phyloP scores from a whole-genome alignment of 2,329 filamentous ascomycete genomes.

The Scolecobasidium constrictum region DNA sequence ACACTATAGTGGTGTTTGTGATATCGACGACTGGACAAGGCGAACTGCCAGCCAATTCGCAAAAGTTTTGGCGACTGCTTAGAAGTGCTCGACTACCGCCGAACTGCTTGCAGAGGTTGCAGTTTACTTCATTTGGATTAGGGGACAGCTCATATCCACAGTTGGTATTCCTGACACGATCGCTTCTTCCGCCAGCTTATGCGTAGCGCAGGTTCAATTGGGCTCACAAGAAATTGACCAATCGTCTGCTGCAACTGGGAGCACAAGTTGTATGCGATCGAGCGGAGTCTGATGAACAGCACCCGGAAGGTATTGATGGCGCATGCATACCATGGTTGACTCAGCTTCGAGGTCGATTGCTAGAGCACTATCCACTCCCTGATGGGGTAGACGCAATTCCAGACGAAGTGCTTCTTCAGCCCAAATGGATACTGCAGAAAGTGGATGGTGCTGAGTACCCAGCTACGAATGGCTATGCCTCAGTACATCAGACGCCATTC shows the following conservation, averaged over 20 bases:
- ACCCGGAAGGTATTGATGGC: constrained; percentile 81
- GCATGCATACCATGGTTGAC: constrained; percentile 70
- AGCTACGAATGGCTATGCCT: neutral
- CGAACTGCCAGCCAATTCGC: constrained; percentile 76
- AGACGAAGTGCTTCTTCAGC: constrained; percentile 61
- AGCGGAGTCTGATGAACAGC: constrained; percentile 87
- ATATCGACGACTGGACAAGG: constrained; percentile 92
- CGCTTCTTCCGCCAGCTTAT: neutral
- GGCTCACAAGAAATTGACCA: constrained; percentile 79
- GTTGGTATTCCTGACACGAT: constrained; percentile 36
- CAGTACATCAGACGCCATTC: too few species aligned
- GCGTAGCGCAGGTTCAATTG: constrained; percentile 66
- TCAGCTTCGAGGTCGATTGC: constrained; percentile 53
- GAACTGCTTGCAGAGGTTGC: constrained; percentile 55
- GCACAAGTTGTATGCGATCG: constrained; percentile 63
- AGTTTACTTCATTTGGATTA: constrained; percentile 79
- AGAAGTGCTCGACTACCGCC: constrained; percentile 66
- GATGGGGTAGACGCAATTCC: constrained; percentile 58
- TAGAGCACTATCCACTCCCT: constrained; percentile 59
- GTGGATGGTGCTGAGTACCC: constrained; percentile 8
- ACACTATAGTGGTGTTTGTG: constrained; percentile 60
- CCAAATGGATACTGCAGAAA: constrained; percentile 54
- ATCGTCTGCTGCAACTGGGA: constrained; percentile 73
- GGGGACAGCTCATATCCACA: constrained; percentile 93
- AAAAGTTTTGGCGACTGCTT: constrained; percentile 74